These are phyloP conservation scores for Trichophyton verrucosum DNA, from an alignment of 2,329 filamentous ascomycete species.

Conservation along the genomic window DNA sequence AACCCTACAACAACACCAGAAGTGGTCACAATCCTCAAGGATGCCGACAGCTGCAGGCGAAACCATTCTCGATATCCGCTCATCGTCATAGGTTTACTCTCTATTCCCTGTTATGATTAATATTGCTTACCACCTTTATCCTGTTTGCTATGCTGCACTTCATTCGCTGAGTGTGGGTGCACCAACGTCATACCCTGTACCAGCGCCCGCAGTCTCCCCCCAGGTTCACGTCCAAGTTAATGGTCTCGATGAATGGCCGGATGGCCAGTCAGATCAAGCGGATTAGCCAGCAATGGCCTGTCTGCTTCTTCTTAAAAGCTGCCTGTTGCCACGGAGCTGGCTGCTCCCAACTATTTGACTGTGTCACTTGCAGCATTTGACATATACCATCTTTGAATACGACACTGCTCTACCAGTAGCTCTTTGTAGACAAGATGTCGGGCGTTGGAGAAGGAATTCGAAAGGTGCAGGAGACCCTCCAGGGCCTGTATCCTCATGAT, in stretches of 20 bases:
- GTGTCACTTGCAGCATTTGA: neutral
- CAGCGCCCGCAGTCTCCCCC: neutral
- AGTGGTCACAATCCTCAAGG: neutral
- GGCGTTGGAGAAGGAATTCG: constrained; percentile 16
- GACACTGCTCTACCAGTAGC: neutral
- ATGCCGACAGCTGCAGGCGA: neutral
- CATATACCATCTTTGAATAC: neutral
- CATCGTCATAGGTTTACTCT: neutral
- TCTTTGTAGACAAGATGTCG: neutral
- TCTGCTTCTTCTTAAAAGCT: neutral
- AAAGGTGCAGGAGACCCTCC: constrained; percentile 19
- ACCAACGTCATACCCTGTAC: neutral
- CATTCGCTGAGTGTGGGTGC: neutral
- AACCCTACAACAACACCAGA: neutral
- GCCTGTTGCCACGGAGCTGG: neutral
- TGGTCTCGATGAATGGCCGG: neutral
- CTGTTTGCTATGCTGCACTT: neutral
- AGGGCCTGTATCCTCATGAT: constrained; percentile 15
- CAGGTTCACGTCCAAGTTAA: neutral
- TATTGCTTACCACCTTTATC: neutral
- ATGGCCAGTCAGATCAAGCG: neutral
- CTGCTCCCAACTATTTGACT: neutral
- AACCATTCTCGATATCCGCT: neutral
- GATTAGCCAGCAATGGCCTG: neutral
- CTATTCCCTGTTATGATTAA: neutral